These are phyloP conservation scores for Tolypocladium capitatum DNA, from an alignment of 2,329 filamentous ascomycete species.

Conservation along the genomic window DNA sequence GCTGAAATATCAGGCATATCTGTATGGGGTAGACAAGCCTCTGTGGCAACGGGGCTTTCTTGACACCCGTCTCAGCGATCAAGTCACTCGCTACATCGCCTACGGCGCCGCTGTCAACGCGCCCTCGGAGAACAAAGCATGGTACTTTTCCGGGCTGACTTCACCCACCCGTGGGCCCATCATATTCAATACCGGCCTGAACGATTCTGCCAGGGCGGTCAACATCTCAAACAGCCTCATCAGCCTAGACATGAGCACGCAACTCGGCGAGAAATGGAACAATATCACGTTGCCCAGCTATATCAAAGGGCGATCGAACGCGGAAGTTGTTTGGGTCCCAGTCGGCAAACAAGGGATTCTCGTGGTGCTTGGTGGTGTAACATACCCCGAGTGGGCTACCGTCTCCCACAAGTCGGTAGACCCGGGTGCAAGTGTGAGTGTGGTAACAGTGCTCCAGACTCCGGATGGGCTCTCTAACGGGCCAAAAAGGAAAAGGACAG, in stretches of 20 bases:
- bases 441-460: no score
- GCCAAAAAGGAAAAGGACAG: conserved; percentile 43
- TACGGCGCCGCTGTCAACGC: conserved; percentile 51
- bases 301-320: conserved; percentile 43
- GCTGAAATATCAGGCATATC: conserved; percentile 37
- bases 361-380: conserved; percentile 64
- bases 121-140: conserved; percentile 58
- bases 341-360: conserved; percentile 65
- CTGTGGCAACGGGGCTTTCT: conserved; percentile 31
- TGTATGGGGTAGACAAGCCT: conserved; percentile 32
- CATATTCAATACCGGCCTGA: conserved; percentile 16
- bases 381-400: conserved; percentile 37
- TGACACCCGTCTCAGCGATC: conserved; percentile 23
- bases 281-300: conserved; percentile 38
- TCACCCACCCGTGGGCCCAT: conserved; percentile 37
- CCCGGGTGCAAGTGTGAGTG: conserved; percentile 19
- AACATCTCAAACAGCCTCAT: conserved; percentile 44
- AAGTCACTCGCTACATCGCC: conserved; percentile 47
- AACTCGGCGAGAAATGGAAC: conserved; percentile 37
- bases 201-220: conserved; percentile 23
- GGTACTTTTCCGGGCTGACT: conserved; percentile 55
- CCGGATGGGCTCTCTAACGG: neutral
- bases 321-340: conserved; percentile 62
- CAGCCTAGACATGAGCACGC: conserved; percentile 42
- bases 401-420: conserved; percentile 14